Percentiles rank a stretch among this genome's conserved stretches.
phyloP scores from a whole-genome alignment of 768 basidiomycete genomes.

The Lentinula raphanica region DNA sequence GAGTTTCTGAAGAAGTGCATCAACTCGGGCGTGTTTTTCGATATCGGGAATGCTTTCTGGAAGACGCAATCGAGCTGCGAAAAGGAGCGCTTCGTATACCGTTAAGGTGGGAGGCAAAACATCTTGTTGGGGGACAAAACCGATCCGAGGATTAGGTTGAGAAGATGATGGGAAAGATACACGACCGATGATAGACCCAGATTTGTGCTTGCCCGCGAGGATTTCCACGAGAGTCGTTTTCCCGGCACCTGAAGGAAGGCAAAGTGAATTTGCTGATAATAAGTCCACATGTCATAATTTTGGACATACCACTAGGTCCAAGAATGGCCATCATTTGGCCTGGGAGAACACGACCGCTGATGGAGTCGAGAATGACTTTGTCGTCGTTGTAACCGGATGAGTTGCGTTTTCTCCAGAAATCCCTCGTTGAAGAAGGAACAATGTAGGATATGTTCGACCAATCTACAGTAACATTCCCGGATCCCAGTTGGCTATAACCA shows the following conservation, averaged over 20 bases:
- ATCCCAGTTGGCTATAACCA: conserved; percentile 31
- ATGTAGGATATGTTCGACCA: conserved; percentile 71
- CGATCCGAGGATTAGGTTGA: conserved; percentile 34
- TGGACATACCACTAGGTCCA: conserved; percentile 78
- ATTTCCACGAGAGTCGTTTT: conserved; percentile 92
- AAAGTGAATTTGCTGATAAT: not conserved
- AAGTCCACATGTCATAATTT: too few species aligned
- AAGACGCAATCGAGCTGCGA: conserved; percentile 80
- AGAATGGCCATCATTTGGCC: conserved; percentile 90
- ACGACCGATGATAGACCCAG: conserved; percentile 59
- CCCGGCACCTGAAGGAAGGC: conserved; percentile 56
- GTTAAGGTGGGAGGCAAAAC: conserved; percentile 76
- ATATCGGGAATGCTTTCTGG: conserved; percentile 62
- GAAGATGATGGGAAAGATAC: conserved; percentile 49
- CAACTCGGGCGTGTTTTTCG: conserved; percentile 65
- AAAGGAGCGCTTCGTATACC: conserved; percentile 75
- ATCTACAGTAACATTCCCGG: conserved; percentile 54
- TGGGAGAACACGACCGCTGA: conserved; percentile 66
- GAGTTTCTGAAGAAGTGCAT: conserved; percentile 68
- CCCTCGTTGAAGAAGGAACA: conserved; percentile 31
- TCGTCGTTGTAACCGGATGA: conserved; percentile 32
- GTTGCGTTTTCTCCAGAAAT: conserved; percentile 10
- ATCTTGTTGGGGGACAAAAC: conserved; percentile 87
- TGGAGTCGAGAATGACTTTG: conserved; percentile 62
- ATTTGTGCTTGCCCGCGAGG: conserved; percentile 78